Evolutionary conservation across 2,329 filamentous ascomycete genomes (phyloP), one percentile per base, ranked within the genome.

Genomic region (Madurella fahalii): DNA sequence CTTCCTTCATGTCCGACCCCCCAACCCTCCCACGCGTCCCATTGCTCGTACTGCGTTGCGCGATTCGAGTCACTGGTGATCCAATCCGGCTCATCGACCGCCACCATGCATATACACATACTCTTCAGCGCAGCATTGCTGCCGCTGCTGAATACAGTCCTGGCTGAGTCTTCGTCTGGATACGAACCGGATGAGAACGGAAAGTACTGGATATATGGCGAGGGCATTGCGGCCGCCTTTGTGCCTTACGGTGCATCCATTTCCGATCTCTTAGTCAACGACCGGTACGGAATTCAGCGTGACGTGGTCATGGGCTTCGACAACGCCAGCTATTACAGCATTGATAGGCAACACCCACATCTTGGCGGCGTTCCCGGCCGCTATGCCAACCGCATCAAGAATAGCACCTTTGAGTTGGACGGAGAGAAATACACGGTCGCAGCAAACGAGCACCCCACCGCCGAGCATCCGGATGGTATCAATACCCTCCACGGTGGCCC

Each of bases 331-430:
- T 83, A 87, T 71, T 92, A 91, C 71, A 71, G 69, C 56, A 68
- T 82, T 47, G 85, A 89, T 69, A 71, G 71, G 56, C 74, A 79
- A 57, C 87, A 91, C 68, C 83, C 81, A 48, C 86, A 90, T 74
- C 84, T 87, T 61, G 88, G 86, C 55, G 76, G 83, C 63, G 83
- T 92, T 0, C 86, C 86, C 0, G 87, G 87, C 45, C 84, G 88
- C 52, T 92, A 92, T 67, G 88, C 88, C 55, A 92, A 92, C 70
- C 84, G 88, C 60, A 91, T 91, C 75, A 84, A 83, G 76, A 90
- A 91, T 75, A 85, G 82, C 69, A 85, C 80, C 5, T 90, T 90
- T 65, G 77, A 74, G 56, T 82, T 90, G 54, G 86, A 89, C 61
- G 85, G 84, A 50, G 70, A 72, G 51, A 73, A 69, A 3, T 89